Evolutionary conservation across 1,284 basidiomycete species (phyloP).

Genomic region (Ceratobasidium sp.): DNA sequence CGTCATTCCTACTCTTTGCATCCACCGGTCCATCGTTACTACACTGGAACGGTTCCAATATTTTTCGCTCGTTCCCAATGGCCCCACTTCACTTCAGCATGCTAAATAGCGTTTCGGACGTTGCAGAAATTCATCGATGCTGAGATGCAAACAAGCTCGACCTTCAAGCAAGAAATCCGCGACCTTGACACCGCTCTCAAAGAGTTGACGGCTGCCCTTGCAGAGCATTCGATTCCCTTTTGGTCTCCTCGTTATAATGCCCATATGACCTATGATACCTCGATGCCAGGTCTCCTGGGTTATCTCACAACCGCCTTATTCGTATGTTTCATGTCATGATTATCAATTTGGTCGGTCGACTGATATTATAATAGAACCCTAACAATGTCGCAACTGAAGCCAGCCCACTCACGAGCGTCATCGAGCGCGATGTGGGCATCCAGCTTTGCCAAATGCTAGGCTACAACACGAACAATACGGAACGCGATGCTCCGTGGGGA

Average conservation of each 20-base stretch:
- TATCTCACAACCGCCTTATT: conserved; percentile 51
- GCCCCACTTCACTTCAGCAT: too few species aligned
- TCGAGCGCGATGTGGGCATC: conserved; percentile 55
- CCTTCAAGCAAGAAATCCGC: conserved; percentile 15
- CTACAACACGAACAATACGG: conserved; percentile 43
- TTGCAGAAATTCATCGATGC: conserved; percentile 16
- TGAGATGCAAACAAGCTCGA: conserved; percentile 8
- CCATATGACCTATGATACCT: conserved; percentile 54
- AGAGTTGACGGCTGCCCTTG: conserved; percentile 39
- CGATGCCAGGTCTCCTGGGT: conserved; percentile 52
- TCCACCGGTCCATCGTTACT: too few species aligned
- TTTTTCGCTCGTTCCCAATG: too few species aligned
- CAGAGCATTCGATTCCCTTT: conserved; percentile 51
- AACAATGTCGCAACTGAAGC: conserved; percentile 57
- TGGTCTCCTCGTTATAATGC: conserved; percentile 55
- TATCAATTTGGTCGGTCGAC: background rate
- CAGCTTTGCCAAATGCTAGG: conserved; percentile 56
- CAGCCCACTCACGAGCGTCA: conserved; percentile 52
- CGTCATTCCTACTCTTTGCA: too few species aligned
- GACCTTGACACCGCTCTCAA: conserved; percentile 17
- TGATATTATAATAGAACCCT: conserved; percentile 47
- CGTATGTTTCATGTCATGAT: background rate
- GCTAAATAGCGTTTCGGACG: too few species aligned
- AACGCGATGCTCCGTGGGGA: conserved; percentile 49
- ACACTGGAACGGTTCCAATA: too few species aligned